Evolutionary conservation across 2,329 filamentous ascomycete species (phyloP), one percentile per base, ranked within the genome.

Genomic region (Rutstroemia sp.): DNA sequence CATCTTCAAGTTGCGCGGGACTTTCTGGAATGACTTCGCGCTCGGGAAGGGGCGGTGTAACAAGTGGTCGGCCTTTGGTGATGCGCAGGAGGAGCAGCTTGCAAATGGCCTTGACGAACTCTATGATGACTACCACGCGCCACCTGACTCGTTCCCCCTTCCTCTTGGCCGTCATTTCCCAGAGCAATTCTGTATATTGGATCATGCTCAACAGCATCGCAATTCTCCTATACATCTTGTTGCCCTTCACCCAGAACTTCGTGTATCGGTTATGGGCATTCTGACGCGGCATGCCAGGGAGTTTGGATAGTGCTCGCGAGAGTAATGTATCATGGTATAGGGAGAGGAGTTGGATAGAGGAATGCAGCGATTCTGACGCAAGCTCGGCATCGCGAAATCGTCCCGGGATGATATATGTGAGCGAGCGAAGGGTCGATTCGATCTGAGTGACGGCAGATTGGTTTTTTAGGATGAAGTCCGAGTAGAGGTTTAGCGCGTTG

Each of bases 361-460:
- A 94, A 71, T 96, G 89, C 50, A 95, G 79, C 47, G 88, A 92
- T 73, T 99, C 94, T 51, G 92, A 96, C 49, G 92, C 90, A 64
- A 97, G 87, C 71, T 97, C 94, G 60, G 92, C 92, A 73, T 97
- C 92, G 65, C 89, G 84, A 67, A 92, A 92, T 54, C 89, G 88
- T 57, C 89, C 92, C 57, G 92, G 94, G 50, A 97, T 94, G 63
- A 99, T 91, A 71, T 99, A 99, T 48, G 92, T 96, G 62, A 99
- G 75, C 27, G 91, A 96, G 41, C 94, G 84, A 68, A 99, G 76
- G 14, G 91, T 90, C 61, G 89, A 95, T 76, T 99, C 94, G 61
- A 99, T 92, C 75, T 96, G 92, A 50, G 90, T 89, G 53, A 99
- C 91, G 58, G 95, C 90, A 68, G 90, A 87, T 59, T 91, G 86